Evolutionary conservation across 495 filamentous ascomycete species (phyloP).

Genomic region (Collariella sp.): DNA sequence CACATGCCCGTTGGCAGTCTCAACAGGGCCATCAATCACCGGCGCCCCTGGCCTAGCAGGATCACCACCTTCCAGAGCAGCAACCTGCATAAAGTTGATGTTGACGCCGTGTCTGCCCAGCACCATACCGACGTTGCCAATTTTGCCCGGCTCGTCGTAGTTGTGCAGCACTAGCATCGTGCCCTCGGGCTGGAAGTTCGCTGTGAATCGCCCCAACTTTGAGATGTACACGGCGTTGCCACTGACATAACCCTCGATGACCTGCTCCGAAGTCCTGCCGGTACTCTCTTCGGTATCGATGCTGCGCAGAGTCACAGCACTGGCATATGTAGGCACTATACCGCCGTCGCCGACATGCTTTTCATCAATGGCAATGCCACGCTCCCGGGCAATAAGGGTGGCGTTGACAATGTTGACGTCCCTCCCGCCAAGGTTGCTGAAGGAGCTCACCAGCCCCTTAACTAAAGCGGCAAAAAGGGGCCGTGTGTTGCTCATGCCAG

Average conservation of each 20-base stretch:
- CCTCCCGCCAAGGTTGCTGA: constrained; percentile 48
- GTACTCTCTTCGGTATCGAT: constrained; percentile 18
- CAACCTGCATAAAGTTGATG: constrained; percentile 64
- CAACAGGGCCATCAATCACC: constrained; percentile 16
- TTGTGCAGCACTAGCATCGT: constrained; percentile 60
- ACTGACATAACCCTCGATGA: constrained; percentile 58
- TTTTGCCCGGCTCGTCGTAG: constrained; percentile 64
- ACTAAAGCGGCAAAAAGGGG: constrained; percentile 62
- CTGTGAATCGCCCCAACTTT: constrained; percentile 54
- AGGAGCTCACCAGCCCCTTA: constrained; percentile 54
- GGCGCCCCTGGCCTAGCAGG: constrained; percentile 18
- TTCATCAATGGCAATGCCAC: constrained; percentile 62
- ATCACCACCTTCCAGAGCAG: constrained; percentile 38
- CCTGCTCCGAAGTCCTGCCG: constrained; percentile 32
- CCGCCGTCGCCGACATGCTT: constrained; percentile 44
- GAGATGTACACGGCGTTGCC: constrained; percentile 53
- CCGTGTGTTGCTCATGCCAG: constrained; percentile 53
- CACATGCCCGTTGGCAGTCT: constrained; percentile 4
- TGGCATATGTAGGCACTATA: constrained; percentile 48
- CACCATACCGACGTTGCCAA: constrained; percentile 57
- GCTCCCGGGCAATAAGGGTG: constrained; percentile 55
- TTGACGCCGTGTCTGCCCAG: constrained; percentile 58
- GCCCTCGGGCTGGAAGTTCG: constrained; percentile 55
- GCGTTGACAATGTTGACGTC: constrained; percentile 73
- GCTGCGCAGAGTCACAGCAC: constrained; percentile 49